Evolutionary conservation across 768 basidiomycete species (phyloP).

Genomic region (Panus rudis): DNA sequence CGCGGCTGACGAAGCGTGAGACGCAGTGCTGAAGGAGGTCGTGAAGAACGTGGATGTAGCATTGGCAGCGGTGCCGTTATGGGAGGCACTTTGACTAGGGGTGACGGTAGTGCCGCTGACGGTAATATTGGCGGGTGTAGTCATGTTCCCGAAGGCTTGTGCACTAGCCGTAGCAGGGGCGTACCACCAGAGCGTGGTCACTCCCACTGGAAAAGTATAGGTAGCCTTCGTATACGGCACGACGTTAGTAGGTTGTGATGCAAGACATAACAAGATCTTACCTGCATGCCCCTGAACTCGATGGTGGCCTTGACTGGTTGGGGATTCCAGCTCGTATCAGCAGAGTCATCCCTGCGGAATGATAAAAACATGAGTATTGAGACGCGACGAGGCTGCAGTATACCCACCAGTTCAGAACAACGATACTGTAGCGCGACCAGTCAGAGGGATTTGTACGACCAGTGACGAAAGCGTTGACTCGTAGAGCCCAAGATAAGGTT

Average conservation of each 20-base stretch:
- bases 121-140: background rate
- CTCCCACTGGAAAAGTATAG: constrained; percentile 75
- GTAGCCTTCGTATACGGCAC: constrained; percentile 36
- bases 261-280: constrained; percentile 12
- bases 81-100: background rate
- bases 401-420: constrained; percentile 58
- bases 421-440: constrained; percentile 60
- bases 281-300: constrained; percentile 57
- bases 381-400: background rate
- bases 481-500: constrained; percentile 45
- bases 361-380: background rate
- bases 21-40: too few species aligned
- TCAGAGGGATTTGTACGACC: constrained; percentile 44
- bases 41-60: too few species aligned
- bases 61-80: background rate
- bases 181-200: constrained; percentile 52
- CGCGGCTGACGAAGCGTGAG: too few species aligned
- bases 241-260: constrained; percentile 2
- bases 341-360: constrained; percentile 37
- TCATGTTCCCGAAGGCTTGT: background rate
- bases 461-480: constrained; percentile 64
- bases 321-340: constrained; percentile 47
- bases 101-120: background rate
- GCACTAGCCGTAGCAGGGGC: constrained; percentile 13
- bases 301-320: constrained; percentile 51